phyloP scores from a whole-genome alignment of 495 filamentous ascomycete species.

The Hyaloscypha hepaticicola region DNA sequence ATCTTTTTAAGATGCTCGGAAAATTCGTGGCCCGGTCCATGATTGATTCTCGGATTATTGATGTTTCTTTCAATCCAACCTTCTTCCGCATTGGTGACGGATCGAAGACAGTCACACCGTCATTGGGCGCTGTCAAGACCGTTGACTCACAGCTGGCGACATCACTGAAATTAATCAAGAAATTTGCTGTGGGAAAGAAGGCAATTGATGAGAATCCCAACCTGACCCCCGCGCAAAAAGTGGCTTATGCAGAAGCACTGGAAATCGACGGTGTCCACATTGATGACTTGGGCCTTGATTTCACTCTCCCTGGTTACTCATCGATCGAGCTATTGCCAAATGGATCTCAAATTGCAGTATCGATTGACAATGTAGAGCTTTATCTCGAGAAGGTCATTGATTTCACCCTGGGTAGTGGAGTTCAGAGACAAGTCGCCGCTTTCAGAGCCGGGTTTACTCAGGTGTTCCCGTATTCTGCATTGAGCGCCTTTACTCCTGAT shows the following conservation, averaged over 20 bases:
- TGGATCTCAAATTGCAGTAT: slow-evolving; percentile 72
- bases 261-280: slow-evolving; percentile 69
- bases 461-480: slow-evolving; percentile 91
- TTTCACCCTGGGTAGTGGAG: slow-evolving; percentile 83
- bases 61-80: slow-evolving; percentile 95
- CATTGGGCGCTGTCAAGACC: slow-evolving; percentile 85
- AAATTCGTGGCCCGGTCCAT: slow-evolving; percentile 98
- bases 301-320: slow-evolving; percentile 91
- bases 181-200: slow-evolving; percentile 80
- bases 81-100: slow-evolving; percentile 94
- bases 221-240: slow-evolving; percentile 66
- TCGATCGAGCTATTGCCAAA: slow-evolving; percentile 77
- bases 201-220: slow-evolving; percentile 67
- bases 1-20: slow-evolving; percentile 90
- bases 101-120: slow-evolving; percentile 71
- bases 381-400: slow-evolving; percentile 92
- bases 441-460: slow-evolving; percentile 92
- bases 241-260: slow-evolving; percentile 63
- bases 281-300: slow-evolving; percentile 89
- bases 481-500: slow-evolving; percentile 92
- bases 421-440: slow-evolving; percentile 84
- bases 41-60: slow-evolving; percentile 97
- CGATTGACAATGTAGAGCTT: slow-evolving; percentile 81
- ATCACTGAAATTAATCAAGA: slow-evolving; percentile 84
- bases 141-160: slow-evolving; percentile 86